phyloP scores from a whole-genome alignment of 768 basidiomycete genomes.

The Boletellus ananiceps region DNA sequence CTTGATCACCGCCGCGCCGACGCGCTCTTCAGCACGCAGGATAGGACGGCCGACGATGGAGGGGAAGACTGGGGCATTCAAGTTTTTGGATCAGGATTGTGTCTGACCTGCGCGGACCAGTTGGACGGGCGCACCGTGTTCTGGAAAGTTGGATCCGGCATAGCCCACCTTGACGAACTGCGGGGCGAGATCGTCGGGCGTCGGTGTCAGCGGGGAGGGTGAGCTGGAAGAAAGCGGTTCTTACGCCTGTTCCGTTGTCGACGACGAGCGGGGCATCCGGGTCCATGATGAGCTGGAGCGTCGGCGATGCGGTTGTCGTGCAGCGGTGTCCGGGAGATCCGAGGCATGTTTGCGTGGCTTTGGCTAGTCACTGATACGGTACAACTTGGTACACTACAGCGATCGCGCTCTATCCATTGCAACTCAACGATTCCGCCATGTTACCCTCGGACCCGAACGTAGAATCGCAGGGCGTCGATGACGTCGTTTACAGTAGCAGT shows the following conservation, averaged over 20 bases:
- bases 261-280: slow-evolving; percentile 60
- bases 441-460: neutral
- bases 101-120: neutral
- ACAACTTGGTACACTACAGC: neutral
- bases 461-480: neutral
- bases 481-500: slow-evolving; percentile 6
- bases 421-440: neutral
- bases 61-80: slow-evolving; percentile 67
- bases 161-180: slow-evolving; percentile 91
- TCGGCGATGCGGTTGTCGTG: neutral
- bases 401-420: too few species aligned
- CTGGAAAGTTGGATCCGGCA: slow-evolving; percentile 92
- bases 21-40: slow-evolving; percentile 93
- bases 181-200: neutral
- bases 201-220: neutral
- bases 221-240: slow-evolving; percentile 25
- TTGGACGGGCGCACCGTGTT: slow-evolving; percentile 58
- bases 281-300: slow-evolving; percentile 23
- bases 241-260: slow-evolving; percentile 85
- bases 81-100: neutral
- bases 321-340: neutral
- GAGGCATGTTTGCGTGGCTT: slow-evolving; percentile 19
- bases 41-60: slow-evolving; percentile 97
- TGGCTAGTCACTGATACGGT: slow-evolving; percentile 4
- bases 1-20: slow-evolving; percentile 80